Evolutionary conservation across 148 eudicot species (phyloP).

Genomic region (Euryodendron excelsum): DNA sequence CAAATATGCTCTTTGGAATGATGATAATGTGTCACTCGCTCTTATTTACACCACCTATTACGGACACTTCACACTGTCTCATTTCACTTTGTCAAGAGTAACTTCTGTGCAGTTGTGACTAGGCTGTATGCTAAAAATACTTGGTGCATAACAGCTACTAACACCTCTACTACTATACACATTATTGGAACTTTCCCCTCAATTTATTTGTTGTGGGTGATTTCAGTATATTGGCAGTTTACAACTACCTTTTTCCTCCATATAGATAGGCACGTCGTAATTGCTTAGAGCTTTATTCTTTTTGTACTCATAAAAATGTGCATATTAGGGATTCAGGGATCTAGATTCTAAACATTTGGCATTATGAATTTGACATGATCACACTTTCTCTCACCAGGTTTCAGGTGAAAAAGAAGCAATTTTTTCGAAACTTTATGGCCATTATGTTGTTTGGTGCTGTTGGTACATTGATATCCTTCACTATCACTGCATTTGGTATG

Average conservation of each 20-base stretch:
- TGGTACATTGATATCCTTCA: conserved; percentile 63
- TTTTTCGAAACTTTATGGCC: conserved; percentile 54
- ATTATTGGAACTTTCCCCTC: background rate
- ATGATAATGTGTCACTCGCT: background rate
- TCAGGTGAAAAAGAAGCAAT: conserved; percentile 69
- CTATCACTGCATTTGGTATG: conserved; percentile 48
- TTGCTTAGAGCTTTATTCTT: background rate
- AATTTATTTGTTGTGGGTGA: background rate
- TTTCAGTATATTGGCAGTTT: background rate
- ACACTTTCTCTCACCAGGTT: conserved; percentile 37
- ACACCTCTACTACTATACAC: background rate
- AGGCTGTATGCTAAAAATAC: background rate
- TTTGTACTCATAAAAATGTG: background rate
- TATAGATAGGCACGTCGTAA: background rate
- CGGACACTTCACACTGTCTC: background rate
- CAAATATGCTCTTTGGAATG: background rate
- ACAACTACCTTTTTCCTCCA: background rate
- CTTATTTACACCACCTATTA: background rate
- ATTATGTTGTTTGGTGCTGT: conserved; percentile 56
- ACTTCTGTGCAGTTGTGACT: background rate
- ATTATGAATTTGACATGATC: background rate
- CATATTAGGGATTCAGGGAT: background rate
- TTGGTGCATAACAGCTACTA: background rate
- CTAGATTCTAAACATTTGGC: background rate
- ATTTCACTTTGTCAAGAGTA: background rate